Percentiles rank a stretch among this genome's conserved stretches.
Evolutionary conservation across 768 basidiomycete species (phyloP).

Genomic region (Termitomyces sp.): DNA sequence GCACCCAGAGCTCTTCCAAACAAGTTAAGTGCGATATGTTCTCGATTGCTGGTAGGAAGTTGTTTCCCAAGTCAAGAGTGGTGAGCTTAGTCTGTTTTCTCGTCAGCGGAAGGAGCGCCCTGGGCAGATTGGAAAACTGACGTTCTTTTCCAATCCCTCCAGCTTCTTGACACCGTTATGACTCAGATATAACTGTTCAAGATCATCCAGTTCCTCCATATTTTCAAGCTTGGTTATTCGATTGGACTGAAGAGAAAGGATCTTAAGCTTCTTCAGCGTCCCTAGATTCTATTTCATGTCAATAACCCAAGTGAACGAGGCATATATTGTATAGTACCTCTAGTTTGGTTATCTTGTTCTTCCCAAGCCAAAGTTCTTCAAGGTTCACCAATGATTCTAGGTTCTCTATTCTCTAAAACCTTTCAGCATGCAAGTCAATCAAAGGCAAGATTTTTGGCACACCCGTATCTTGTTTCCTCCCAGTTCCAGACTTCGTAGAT

Average conservation of each 20-base stretch:
- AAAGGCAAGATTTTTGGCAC: constrained; percentile 20
- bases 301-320: neutral
- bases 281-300: constrained; percentile 55
- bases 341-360: constrained; percentile 91
- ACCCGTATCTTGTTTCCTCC: constrained; percentile 93
- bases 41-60: constrained; percentile 76
- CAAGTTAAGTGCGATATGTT: constrained; percentile 71
- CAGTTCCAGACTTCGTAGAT: constrained; percentile 80
- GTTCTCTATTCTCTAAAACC: constrained; percentile 78
- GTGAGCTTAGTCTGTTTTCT: constrained; percentile 54
- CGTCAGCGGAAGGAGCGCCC: neutral
- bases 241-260: constrained; percentile 92
- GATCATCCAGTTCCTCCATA: constrained; percentile 61
- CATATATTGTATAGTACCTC: constrained; percentile 47
- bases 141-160: constrained; percentile 85
- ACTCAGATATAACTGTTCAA: constrained; percentile 91
- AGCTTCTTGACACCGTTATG: constrained; percentile 87
- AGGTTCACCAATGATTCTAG: constrained; percentile 76
- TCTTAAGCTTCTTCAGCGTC: constrained; percentile 68
- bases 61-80: constrained; percentile 86
- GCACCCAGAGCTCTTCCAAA: constrained; percentile 95
- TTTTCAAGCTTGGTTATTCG: constrained; percentile 86
- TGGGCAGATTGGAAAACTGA: constrained; percentile 27
- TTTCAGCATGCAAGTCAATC: neutral
- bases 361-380: constrained; percentile 95